Evolutionary conservation across 495 filamentous ascomycete genomes (phyloP).

Genomic region (Penicillium soppii): DNA sequence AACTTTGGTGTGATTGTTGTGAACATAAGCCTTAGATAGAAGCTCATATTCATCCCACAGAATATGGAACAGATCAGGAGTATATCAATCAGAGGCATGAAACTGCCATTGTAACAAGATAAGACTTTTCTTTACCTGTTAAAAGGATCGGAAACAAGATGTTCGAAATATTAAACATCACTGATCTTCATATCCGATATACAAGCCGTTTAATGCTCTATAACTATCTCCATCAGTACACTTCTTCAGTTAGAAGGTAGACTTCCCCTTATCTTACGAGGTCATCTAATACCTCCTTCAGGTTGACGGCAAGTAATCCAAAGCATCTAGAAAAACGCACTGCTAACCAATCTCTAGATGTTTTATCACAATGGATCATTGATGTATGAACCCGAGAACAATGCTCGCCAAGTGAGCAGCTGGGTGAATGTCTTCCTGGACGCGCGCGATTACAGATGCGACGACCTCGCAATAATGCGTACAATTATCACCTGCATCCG

Average conservation of each 20-base stretch:
- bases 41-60: neutral
- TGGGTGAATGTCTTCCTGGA: constrained; percentile 7
- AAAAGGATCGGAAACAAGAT: neutral
- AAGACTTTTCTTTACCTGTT: neutral
- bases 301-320: no score
- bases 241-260: no score
- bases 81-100: neutral
- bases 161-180: no score
- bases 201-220: no score
- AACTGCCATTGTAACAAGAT: constrained; percentile 2
- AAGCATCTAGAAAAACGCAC: no score
- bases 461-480: neutral
- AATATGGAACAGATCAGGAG: neutral
- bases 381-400: neutral
- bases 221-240: neutral
- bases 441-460: neutral
- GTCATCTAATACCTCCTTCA: no score
- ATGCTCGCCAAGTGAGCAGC: neutral
- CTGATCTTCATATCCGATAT: no score
- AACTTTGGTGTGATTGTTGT: neutral
- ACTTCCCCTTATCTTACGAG: no score
- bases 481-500: constrained; percentile 5
- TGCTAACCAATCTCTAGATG: neutral
- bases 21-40: neutral
- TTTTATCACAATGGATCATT: constrained; percentile 2